Evolutionary conservation across 495 filamentous ascomycete genomes (phyloP).

Genomic region (Hyaloscypha variabilis): DNA sequence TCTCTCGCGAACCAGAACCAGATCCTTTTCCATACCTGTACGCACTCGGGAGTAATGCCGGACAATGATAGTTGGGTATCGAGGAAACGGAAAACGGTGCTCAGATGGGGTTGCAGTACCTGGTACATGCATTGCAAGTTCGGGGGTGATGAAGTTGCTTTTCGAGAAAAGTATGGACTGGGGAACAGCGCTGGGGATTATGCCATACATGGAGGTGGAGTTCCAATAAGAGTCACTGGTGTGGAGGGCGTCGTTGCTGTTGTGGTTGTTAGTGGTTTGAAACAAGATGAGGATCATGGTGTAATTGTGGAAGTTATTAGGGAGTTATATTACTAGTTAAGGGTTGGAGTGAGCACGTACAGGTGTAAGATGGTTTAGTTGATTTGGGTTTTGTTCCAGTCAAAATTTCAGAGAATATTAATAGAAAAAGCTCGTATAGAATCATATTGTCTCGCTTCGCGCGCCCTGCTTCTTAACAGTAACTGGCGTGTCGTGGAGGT

Average conservation of each 20-base stretch:
- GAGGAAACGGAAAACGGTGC: conserved; percentile 65
- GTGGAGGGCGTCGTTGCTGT: conserved; percentile 75
- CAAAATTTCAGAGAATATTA: not conserved
- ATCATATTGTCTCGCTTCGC: not conserved
- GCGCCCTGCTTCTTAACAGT: not conserved
- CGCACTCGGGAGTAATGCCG: conserved; percentile 53
- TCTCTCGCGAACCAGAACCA: conserved; percentile 57
- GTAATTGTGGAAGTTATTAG: conserved; percentile 68
- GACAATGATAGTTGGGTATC: conserved; percentile 64
- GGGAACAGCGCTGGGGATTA: conserved; percentile 59
- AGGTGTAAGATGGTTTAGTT: not conserved
- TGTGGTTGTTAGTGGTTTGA: conserved; percentile 74
- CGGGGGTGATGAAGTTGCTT: conserved; percentile 56
- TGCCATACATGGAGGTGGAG: conserved; percentile 75
- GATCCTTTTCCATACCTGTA: conserved; percentile 57
- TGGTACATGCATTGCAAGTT: conserved; percentile 69
- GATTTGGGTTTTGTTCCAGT: not conserved
- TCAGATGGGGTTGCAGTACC: conserved; percentile 68
- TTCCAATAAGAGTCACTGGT: conserved; percentile 67
- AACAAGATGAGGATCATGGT: conserved; percentile 77
- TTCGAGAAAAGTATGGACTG: conserved; percentile 59
- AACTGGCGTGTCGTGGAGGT: conserved; percentile 30
- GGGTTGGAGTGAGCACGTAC: not conserved
- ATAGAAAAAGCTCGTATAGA: too few species aligned
- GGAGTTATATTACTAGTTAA: conserved; percentile 39